These are phyloP conservation scores for Mycena floridula DNA, from an alignment of 768 basidiomycete species.

Conservation along the genomic window DNA sequence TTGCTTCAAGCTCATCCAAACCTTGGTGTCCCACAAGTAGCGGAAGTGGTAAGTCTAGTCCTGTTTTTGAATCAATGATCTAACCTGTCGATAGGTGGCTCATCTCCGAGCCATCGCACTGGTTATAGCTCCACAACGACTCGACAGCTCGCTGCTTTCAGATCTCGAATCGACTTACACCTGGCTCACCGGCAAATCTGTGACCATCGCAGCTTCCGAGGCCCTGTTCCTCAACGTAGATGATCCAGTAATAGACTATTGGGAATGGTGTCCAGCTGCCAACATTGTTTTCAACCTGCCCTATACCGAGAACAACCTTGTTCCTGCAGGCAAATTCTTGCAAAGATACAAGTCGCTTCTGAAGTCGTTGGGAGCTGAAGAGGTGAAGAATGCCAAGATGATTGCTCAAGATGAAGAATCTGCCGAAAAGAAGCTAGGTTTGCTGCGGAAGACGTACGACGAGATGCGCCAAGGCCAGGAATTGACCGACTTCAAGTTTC, in stretches of 20 bases:
- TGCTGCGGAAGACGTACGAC: neutral
- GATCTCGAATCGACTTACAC: neutral
- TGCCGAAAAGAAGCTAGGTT: no score
- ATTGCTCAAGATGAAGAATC: no score
- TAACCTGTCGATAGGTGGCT: no score
- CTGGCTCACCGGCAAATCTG: neutral
- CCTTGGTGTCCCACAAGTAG: neutral
- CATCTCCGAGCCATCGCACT: no score
- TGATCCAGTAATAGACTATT: neutral
- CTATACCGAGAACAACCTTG: neutral
- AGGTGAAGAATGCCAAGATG: neutral
- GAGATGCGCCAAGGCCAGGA: neutral
- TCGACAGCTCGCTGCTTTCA: no score
- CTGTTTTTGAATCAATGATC: no score
- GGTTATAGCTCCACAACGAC: no score
- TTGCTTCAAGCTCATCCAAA: neutral
- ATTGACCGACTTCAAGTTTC: neutral
- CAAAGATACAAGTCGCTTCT: neutral
- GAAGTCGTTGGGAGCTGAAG: neutral
- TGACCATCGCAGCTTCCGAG: neutral
- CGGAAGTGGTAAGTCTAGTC: neutral
- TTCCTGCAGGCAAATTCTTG: neutral
- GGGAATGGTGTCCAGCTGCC: neutral
- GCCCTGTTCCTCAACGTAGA: neutral
- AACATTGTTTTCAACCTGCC: neutral